These are phyloP conservation scores for Penicillium oxalicum DNA, from an alignment of 2,329 filamentous ascomycete genomes.

Conservation along the genomic window DNA sequence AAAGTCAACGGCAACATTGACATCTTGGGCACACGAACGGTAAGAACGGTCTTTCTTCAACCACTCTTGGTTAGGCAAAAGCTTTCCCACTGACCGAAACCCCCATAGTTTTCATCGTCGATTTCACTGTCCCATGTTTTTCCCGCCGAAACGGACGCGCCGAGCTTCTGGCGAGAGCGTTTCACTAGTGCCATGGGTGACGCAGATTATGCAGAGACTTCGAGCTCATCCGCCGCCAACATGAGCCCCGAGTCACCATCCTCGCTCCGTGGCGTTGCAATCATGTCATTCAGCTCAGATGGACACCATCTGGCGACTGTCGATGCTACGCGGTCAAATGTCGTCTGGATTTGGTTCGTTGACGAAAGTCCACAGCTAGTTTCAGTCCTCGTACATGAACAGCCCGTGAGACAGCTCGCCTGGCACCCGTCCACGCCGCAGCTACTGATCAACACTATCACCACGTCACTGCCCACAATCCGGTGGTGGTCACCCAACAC, in stretches of 20 bases:
- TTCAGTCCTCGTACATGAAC: constrained; percentile 40
- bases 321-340: constrained; percentile 37
- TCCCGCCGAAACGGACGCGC: constrained; percentile 25
- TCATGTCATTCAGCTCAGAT: constrained; percentile 36
- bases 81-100: constrained; percentile 3
- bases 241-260: constrained; percentile 26
- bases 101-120: constrained; percentile 28
- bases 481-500: constrained; percentile 30
- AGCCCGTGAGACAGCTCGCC: constrained; percentile 34
- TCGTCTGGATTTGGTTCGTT: constrained; percentile 43
- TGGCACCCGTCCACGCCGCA: constrained; percentile 37
- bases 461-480: constrained; percentile 27
- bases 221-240: constrained; percentile 33
- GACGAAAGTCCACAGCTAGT: constrained; percentile 22
- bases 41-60: constrained; percentile 15
- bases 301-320: constrained; percentile 35
- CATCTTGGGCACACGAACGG: constrained; percentile 41
- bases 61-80: background rate
- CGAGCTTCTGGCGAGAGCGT: constrained; percentile 33
- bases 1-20: constrained; percentile 48
- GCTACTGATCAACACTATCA: constrained; percentile 35
- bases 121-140: constrained; percentile 32
- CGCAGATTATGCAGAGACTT: constrained; percentile 34
- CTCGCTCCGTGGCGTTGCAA: constrained; percentile 32
- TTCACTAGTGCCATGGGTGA: constrained; percentile 23